Percentiles rank a stretch among this genome's conserved stretches.
Conservation (phyloP, 1,139 yeast species). For the Taphrina flavorubra region DNA sequence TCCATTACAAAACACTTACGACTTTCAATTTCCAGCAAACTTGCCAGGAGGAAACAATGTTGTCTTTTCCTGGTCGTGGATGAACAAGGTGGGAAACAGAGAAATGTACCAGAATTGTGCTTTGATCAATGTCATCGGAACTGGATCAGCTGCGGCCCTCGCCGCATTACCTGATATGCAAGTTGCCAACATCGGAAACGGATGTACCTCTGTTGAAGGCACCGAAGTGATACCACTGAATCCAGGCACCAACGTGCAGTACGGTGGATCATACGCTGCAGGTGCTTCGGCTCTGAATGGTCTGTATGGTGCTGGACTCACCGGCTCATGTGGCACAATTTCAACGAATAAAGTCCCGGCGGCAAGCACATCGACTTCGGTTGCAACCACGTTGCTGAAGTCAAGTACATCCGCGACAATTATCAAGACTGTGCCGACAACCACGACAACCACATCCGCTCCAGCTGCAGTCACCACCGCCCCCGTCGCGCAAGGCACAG, state of each 20-base stretch:
- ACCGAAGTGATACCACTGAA: conserved; percentile 30
- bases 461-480: conserved; percentile 2
- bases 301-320: conserved; percentile 26
- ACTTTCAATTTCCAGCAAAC: conserved; percentile 47
- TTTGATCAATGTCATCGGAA: conserved; percentile 47
- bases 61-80: conserved; percentile 49
- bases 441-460: neutral
- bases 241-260: conserved; percentile 29
- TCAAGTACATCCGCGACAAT: conserved; percentile 1
- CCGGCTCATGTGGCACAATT: conserved; percentile 30
- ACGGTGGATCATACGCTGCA: conserved; percentile 31
- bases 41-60: conserved; percentile 48
- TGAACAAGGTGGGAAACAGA: conserved; percentile 48
- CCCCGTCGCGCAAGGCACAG: neutral
- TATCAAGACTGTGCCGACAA: neutral
- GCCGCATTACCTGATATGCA: conserved; percentile 27
- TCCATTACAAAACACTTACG: conserved; percentile 47
- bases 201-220: conserved; percentile 30
- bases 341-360: neutral
- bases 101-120: conserved; percentile 50
- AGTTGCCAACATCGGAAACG: conserved; percentile 34
- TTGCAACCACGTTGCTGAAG: neutral
- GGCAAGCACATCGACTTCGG: neutral
- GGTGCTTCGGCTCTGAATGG: conserved; percentile 23
- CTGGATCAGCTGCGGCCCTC: conserved; percentile 45